Percentiles rank a stretch among this genome's conserved stretches.
Evolutionary conservation across 192 early-diverging fungal species (phyloP).

Genomic region (Kickxella alabastrina): DNA sequence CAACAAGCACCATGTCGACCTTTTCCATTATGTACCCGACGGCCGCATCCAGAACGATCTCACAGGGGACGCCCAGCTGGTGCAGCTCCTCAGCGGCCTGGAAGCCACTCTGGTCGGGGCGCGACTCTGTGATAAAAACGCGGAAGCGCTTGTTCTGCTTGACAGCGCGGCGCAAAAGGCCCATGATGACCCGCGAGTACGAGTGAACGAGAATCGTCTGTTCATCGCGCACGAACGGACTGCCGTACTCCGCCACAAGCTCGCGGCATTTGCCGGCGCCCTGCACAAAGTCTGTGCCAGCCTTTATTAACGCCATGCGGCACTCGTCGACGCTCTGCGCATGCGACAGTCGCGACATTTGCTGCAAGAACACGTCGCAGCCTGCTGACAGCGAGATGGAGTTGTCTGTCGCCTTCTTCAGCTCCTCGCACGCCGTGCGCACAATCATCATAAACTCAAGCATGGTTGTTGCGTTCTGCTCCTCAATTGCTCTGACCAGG

Average conservation of each 20-base stretch:
- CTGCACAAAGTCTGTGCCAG: slow-evolving; percentile 69
- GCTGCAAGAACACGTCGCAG: slow-evolving; percentile 74
- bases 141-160: slow-evolving; percentile 79
- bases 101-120: slow-evolving; percentile 60
- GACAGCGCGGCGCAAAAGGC: slow-evolving; percentile 69
- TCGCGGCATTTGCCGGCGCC: slow-evolving; percentile 68
- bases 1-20: slow-evolving; percentile 95
- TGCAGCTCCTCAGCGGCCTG: slow-evolving; percentile 67
- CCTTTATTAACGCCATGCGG: slow-evolving; percentile 62
- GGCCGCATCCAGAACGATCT: slow-evolving; percentile 84
- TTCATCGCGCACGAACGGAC: slow-evolving; percentile 78
- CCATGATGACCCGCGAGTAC: slow-evolving; percentile 92
- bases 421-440: slow-evolving; percentile 58
- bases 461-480: slow-evolving; percentile 76
- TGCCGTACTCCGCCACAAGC: slow-evolving; percentile 71
- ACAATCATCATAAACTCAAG: slow-evolving; percentile 83
- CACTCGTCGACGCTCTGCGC: slow-evolving; percentile 67
- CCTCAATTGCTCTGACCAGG: slow-evolving; percentile 64
- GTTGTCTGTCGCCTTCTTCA: slow-evolving; percentile 66
- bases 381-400: slow-evolving; percentile 84
- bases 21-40: slow-evolving; percentile 93
- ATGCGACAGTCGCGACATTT: slow-evolving; percentile 28
- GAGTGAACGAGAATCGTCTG: slow-evolving; percentile 88
- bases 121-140: slow-evolving; percentile 89
- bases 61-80: slow-evolving; percentile 72